These are phyloP conservation scores for Thoreauomyces humboldtii DNA, from an alignment of 192 early-diverging fungal species.

Conservation along the genomic window DNA sequence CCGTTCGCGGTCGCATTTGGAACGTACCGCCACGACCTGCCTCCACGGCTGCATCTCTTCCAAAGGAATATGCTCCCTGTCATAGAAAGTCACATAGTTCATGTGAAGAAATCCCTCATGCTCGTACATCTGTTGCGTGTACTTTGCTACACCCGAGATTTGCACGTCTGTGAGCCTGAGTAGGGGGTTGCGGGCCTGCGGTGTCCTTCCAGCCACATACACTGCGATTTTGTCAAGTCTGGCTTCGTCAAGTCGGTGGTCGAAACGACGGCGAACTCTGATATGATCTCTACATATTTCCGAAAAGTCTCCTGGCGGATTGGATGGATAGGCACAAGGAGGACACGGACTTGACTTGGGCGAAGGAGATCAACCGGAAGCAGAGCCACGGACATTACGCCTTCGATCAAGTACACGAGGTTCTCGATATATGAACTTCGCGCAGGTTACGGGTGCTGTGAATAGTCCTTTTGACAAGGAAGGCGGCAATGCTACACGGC, in stretches of 20 bases:
- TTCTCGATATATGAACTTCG: too few species aligned
- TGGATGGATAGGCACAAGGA: constrained; percentile 69
- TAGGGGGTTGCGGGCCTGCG: too few species aligned
- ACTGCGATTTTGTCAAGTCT: constrained; percentile 43
- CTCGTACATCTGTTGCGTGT: constrained; percentile 37
- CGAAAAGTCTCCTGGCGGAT: constrained; percentile 63
- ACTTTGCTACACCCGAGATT: constrained; percentile 28
- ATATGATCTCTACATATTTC: constrained; percentile 64
- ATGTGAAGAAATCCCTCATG: constrained; percentile 70
- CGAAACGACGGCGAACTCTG: constrained; percentile 61
- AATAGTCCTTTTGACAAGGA: too few species aligned
- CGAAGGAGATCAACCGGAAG: constrained; percentile 17
- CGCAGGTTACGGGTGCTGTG: too few species aligned
- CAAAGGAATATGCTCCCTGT: constrained; percentile 63
- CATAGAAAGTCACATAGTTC: constrained; percentile 68
- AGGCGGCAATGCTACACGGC: too few species aligned
- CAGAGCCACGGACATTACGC: not conserved
- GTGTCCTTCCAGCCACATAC: too few species aligned
- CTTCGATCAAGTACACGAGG: too few species aligned
- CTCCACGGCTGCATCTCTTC: constrained; percentile 75
- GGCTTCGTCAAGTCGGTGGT: constrained; percentile 67
- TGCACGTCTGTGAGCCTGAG: too few species aligned
- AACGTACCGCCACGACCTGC: constrained; percentile 69
- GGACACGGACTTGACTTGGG: constrained; percentile 56
- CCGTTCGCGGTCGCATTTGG: not conserved